These are phyloP conservation scores for Saksenaea vasiformis DNA, from an alignment of 371 early-diverging fungal species.

Conservation along the genomic window DNA sequence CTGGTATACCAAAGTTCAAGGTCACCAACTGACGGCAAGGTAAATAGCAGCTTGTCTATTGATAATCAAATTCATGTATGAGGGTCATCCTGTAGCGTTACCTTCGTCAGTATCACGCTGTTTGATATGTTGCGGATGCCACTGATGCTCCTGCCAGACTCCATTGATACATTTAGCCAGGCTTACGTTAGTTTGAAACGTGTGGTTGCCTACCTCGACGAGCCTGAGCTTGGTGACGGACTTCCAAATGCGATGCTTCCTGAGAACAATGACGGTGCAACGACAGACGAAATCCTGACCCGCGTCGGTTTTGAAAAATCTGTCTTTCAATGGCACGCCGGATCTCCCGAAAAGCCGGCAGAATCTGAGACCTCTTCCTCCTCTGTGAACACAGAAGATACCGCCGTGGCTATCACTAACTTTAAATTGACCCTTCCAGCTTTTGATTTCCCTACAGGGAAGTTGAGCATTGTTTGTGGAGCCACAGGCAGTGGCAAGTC, in stretches of 20 bases:
- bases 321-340: conserved; percentile 49
- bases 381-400: conserved; percentile 21
- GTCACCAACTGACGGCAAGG: conserved; percentile 45
- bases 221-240: conserved; percentile 47
- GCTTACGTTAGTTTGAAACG: conserved; percentile 57
- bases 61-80: not conserved
- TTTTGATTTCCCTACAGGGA: conserved; percentile 62
- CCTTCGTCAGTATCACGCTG: conserved; percentile 63
- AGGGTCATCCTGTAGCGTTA: conserved; percentile 29
- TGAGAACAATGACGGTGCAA: conserved; percentile 12
- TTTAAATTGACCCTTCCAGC: conserved; percentile 26
- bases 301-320: conserved; percentile 53
- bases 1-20: conserved; percentile 60
- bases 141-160: conserved; percentile 51
- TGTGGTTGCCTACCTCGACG: conserved; percentile 54
- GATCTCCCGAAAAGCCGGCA: not conserved
- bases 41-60: not conserved
- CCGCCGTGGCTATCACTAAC: conserved; percentile 2
- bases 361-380: conserved; percentile 17
- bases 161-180: conserved; percentile 31
- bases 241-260: conserved; percentile 18
- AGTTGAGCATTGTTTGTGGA: conserved; percentile 65
- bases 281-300: conserved; percentile 20
- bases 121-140: conserved; percentile 59
- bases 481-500: conserved; percentile 77